Conservation (phyloP, 2,329 filamentous ascomycete genomes). For the Alternaria brassicae region DNA sequence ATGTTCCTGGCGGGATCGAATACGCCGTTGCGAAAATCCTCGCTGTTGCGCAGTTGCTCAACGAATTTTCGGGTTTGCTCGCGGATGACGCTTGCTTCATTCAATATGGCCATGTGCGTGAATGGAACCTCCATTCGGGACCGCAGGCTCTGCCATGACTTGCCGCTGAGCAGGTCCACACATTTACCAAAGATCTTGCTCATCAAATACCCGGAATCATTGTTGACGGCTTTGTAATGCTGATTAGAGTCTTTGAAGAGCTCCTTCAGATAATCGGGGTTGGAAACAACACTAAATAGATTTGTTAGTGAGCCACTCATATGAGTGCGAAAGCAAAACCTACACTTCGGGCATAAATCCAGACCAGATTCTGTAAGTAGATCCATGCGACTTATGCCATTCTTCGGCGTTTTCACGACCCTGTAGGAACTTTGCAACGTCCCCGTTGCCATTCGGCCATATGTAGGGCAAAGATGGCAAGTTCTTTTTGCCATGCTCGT, state of each 20-base stretch:
- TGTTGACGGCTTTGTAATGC: constrained; percentile 53
- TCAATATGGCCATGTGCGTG: background rate
- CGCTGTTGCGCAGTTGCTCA: constrained; percentile 5
- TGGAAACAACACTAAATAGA: constrained; percentile 46
- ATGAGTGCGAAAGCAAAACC: constrained; percentile 12
- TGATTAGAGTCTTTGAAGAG: constrained; percentile 55
- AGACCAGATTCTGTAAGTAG: constrained; percentile 45
- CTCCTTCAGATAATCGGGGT: constrained; percentile 44
- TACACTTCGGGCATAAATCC: constrained; percentile 53
- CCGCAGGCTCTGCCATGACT: constrained; percentile 38
- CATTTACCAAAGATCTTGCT: constrained; percentile 53
- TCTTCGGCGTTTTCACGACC: constrained; percentile 41
- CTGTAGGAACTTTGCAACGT: constrained; percentile 51
- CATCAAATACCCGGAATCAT: constrained; percentile 53
- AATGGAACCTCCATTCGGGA: constrained; percentile 29
- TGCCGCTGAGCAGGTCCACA: constrained; percentile 51
- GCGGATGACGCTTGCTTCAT: constrained; percentile 1
- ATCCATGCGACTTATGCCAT: constrained; percentile 46
- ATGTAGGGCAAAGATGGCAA: constrained; percentile 15
- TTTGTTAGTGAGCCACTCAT: no score
- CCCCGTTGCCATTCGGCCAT: constrained; percentile 36
- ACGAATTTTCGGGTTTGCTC: constrained; percentile 11
- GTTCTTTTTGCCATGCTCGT: background rate
- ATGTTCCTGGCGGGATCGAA: constrained; percentile 41
- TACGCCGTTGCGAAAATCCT: constrained; percentile 1